A percentile compares a stretch with the other conserved stretches of the same genome.
Conservation (phyloP, 2,329 filamentous ascomycete species). For the Botryosphaeria agaves region DNA sequence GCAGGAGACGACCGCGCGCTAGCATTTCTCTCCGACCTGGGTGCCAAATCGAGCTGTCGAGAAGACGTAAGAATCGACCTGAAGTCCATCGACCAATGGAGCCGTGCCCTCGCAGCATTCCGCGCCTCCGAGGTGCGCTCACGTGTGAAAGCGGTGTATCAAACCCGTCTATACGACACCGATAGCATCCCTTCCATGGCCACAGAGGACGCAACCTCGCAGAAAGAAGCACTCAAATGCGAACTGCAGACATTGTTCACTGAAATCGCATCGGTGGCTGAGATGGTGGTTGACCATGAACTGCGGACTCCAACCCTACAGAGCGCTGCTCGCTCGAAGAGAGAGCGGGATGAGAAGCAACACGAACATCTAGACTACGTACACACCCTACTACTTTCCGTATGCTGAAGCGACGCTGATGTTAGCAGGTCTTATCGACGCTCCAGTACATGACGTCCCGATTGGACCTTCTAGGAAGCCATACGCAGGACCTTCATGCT, state of each 20-base stretch:
- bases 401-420: slow-evolving; percentile 1
- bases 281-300: slow-evolving; percentile 55
- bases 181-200: slow-evolving; percentile 1
- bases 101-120: slow-evolving; percentile 24
- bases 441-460: slow-evolving; percentile 22
- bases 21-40: slow-evolving; percentile 46
- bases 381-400: slow-evolving; percentile 4
- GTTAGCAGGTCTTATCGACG: slow-evolving; percentile 16
- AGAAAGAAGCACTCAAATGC: slow-evolving; percentile 37
- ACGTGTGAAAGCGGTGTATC: slow-evolving; percentile 34
- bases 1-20: slow-evolving; percentile 44
- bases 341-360: slow-evolving; percentile 16
- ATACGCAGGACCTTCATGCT: slow-evolving; percentile 11
- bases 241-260: slow-evolving; percentile 53
- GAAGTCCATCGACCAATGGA: slow-evolving; percentile 36
- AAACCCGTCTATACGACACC: slow-evolving; percentile 18
- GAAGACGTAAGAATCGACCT: slow-evolving; percentile 36
- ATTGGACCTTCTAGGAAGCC: slow-evolving; percentile 11
- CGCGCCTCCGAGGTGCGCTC: slow-evolving; percentile 23
- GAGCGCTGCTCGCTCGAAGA: slow-evolving; percentile 16
- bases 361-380: slow-evolving; percentile 26
- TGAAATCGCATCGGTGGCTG: slow-evolving; percentile 50
- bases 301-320: slow-evolving; percentile 42
- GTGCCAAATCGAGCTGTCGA: slow-evolving; percentile 36
- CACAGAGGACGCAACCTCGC: slow-evolving; percentile 33